These are phyloP conservation scores for Funneliformis mosseae DNA, from an alignment of 192 early-diverging fungal genomes.

Conservation along the genomic window DNA sequence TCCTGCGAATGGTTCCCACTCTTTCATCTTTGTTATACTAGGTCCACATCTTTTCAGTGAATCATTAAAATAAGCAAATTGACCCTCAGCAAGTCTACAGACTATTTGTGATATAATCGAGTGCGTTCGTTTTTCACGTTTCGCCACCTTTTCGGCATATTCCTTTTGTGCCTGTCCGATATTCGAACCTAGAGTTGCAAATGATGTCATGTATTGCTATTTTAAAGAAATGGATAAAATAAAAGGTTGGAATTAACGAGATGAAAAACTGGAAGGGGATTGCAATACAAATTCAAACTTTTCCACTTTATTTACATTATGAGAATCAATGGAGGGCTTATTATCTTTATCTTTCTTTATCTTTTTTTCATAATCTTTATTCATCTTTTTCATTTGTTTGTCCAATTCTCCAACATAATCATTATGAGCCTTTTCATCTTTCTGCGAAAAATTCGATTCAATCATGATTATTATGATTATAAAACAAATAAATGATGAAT, in stretches of 20 bases:
- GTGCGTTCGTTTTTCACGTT: conserved; percentile 41
- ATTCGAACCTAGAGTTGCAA: conserved; percentile 39
- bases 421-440: conserved; percentile 47
- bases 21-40: conserved; percentile 47
- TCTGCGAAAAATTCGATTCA: conserved; percentile 32
- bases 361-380: conserved; percentile 47
- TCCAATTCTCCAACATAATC: conserved; percentile 44
- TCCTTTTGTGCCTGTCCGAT: conserved; percentile 39
- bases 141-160: conserved; percentile 37
- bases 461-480: no score
- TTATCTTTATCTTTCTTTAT: conserved; percentile 45
- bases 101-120: conserved; percentile 42
- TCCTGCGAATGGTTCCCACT: conserved; percentile 48
- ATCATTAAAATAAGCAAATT: conserved; percentile 42
- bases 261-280: no score
- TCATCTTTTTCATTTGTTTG: conserved; percentile 44
- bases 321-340: conserved; percentile 40
- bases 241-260: no score
- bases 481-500: neutral
- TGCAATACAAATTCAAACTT: no score
- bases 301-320: conserved; percentile 36
- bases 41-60: conserved; percentile 46
- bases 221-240: neutral
- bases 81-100: conserved; percentile 42
- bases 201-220: conserved; percentile 46